Conservation (phyloP, 1,284 basidiomycete species). For the Puccinia hordei region DNA sequence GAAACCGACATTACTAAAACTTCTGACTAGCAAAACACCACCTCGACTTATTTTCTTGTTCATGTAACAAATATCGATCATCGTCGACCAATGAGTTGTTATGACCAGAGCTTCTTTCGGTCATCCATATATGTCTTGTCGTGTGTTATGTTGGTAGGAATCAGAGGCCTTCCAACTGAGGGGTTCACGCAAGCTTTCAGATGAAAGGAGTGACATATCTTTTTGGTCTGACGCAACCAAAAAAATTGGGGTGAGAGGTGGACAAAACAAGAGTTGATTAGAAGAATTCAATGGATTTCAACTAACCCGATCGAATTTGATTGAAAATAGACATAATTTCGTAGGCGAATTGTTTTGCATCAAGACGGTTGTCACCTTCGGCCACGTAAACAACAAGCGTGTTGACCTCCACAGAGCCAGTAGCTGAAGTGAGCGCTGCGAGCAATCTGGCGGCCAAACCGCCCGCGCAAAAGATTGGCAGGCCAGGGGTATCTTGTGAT, state of each 20-base stretch:
- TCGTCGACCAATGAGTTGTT: background rate
- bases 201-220: too few relatives aligned
- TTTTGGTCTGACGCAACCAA: background rate
- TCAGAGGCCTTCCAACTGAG: conserved; percentile 23
- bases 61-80: too few relatives aligned
- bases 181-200: background rate
- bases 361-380: conserved; percentile 31
- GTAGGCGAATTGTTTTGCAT: background rate
- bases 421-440: background rate
- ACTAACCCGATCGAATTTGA: background rate
- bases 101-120: background rate
- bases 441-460: conserved; percentile 20
- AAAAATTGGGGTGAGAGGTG: background rate
- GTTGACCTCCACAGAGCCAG: background rate
- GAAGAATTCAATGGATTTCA: background rate
- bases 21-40: too few relatives aligned
- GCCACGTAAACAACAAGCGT: conserved; percentile 26
- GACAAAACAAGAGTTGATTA: too few relatives aligned
- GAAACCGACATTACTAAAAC: too few relatives aligned
- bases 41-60: too few relatives aligned
- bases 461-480: conserved; percentile 26
- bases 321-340: conserved; percentile 1
- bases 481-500: background rate
- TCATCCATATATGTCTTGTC: conserved; percentile 8
- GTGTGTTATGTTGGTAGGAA: background rate